Conservation (phyloP, 2,329 filamentous ascomycete genomes). For the Moelleriella libera region DNA sequence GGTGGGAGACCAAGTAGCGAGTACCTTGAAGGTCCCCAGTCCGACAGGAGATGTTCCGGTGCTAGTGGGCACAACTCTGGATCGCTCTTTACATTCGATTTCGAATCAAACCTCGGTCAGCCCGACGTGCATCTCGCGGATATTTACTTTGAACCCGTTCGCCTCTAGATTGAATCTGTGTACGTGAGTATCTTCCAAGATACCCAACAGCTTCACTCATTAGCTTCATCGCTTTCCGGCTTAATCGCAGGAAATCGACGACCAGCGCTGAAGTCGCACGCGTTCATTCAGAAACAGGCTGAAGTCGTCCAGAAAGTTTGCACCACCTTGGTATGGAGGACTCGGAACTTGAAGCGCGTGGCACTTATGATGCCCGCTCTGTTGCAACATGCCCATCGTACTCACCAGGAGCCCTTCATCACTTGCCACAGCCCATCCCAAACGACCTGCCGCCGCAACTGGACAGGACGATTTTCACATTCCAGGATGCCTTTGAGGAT, state of each 20-base stretch:
- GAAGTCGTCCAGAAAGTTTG: no score
- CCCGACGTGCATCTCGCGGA: no score
- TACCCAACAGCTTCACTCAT: no score
- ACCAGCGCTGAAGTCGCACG: no score
- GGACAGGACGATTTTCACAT: constrained; percentile 29
- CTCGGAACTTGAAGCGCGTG: background rate
- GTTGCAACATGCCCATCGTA: constrained; percentile 13
- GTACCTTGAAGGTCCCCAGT: background rate
- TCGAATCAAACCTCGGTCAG: no score
- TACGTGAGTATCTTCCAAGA: no score
- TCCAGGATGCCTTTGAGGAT: constrained; percentile 44
- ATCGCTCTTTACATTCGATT: background rate
- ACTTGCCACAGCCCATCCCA: constrained; percentile 32
- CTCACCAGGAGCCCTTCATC: constrained; percentile 21
- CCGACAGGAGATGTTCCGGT: background rate
- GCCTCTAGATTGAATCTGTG: no score
- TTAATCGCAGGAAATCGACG: no score
- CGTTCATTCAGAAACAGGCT: no score
- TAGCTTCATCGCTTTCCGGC: no score
- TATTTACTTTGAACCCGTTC: no score
- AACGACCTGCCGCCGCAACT: constrained; percentile 23
- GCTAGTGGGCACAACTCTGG: background rate
- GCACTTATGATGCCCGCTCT: constrained; percentile 7
- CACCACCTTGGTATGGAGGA: background rate
- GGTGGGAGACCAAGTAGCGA: background rate